Conservation (phyloP, 306 rosid species). For the Casuarina equisetifolia region DNA sequence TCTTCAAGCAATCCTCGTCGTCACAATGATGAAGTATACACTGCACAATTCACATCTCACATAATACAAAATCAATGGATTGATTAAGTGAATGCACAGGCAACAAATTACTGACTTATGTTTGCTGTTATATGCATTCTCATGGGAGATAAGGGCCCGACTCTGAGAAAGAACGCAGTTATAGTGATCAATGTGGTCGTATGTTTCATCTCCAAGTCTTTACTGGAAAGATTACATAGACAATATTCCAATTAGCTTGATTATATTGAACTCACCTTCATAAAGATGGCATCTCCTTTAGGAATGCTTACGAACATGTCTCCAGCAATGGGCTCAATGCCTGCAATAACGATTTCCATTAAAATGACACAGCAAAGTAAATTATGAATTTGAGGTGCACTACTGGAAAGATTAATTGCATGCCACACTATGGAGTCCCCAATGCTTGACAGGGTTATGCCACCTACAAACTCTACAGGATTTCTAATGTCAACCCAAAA, state of each 20-base stretch:
- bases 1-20: conserved; percentile 13
- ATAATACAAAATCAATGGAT: background rate
- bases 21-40: conserved; percentile 25
- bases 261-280: conserved; percentile 23
- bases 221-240: too few species aligned
- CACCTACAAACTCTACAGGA: too few species aligned
- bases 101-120: background rate
- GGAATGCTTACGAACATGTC: conserved; percentile 32
- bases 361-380: background rate
- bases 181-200: background rate
- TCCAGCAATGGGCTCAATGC: conserved; percentile 28
- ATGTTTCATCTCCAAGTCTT: too few species aligned
- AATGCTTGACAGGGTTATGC: too few species aligned
- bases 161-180: background rate
- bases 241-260: background rate
- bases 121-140: background rate
- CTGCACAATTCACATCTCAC: conserved; percentile 3
- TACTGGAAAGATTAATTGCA: too few species aligned
- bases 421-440: too few species aligned
- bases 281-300: conserved; percentile 31
- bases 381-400: background rate
- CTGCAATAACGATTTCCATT: conserved; percentile 2
- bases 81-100: background rate
- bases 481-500: too few species aligned
- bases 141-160: background rate